Percentiles rank a stretch among this genome's conserved stretches.
Evolutionary conservation across 2,329 filamentous ascomycete species (phyloP).

Genomic region (Colletotrichum musicola): DNA sequence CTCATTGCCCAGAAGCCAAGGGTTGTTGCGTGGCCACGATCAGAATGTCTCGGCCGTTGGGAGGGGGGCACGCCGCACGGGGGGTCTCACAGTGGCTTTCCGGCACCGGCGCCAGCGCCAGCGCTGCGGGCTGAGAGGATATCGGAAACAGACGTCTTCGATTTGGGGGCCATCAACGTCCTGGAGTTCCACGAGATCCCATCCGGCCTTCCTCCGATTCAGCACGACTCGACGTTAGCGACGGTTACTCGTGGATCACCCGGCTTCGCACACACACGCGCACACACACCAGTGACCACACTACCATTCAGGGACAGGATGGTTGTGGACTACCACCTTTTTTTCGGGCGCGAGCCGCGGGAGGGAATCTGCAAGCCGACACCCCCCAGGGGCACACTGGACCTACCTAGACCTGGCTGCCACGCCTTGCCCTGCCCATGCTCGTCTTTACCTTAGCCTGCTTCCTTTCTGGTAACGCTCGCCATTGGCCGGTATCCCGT

Average conservation of each 20-base stretch:
- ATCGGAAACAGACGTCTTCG: neutral
- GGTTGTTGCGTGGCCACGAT: neutral
- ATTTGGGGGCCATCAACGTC: constrained; percentile 12
- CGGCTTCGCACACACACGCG: constrained; percentile 4
- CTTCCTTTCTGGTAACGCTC: constrained; percentile 19
- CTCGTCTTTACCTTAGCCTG: constrained; percentile 7
- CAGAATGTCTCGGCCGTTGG: neutral
- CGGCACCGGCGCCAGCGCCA: no score
- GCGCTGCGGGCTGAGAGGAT: neutral
- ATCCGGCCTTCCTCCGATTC: constrained; percentile 25
- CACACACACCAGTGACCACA: neutral
- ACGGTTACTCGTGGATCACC: constrained; percentile 26
- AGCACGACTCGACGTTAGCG: constrained; percentile 17
- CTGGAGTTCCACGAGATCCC: constrained; percentile 24
- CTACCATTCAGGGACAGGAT: neutral
- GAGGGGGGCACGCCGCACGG: no score
- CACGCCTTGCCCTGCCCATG: constrained; percentile 20
- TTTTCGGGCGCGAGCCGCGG: constrained; percentile 18
- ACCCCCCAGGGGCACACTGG: constrained; percentile 15
- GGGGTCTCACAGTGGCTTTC: no score
- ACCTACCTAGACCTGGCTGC: constrained; percentile 2
- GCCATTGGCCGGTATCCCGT: constrained; percentile 11
- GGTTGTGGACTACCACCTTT: neutral
- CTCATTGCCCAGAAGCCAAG: neutral
- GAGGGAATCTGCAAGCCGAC: constrained; percentile 31